Conservation (phyloP, 345 rosid genomes). For the Bruguiera parviflora region DNA sequence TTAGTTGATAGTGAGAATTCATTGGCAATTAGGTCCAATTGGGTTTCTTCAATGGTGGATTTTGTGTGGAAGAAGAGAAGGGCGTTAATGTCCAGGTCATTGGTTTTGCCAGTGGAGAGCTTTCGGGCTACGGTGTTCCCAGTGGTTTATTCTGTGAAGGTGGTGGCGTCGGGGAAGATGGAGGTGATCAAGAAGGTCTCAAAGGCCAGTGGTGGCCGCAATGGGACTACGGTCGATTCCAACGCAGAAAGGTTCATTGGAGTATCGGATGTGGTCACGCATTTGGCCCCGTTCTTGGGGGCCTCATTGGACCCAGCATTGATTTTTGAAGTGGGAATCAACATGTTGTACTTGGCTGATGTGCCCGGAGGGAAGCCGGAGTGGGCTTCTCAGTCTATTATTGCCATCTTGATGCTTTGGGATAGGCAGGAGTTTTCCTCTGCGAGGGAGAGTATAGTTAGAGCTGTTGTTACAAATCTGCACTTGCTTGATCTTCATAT, state of each 20-base stretch:
- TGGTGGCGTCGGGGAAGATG: conserved; percentile 80
- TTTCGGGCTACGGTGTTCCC: conserved; percentile 86
- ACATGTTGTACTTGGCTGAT: conserved; percentile 92
- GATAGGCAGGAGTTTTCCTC: conserved; percentile 98
- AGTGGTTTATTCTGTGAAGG: conserved; percentile 76
- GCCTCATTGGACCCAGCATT: conserved; percentile 92
- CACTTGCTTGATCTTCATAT: conserved; percentile 94
- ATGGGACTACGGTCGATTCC: conserved; percentile 50
- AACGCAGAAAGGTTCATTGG: conserved; percentile 86
- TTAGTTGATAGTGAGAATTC: conserved; percentile 93
- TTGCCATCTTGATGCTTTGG: conserved; percentile 94
- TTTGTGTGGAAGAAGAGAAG: conserved; percentile 75
- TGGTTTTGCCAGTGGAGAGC: conserved; percentile 82
- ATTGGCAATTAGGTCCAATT: conserved; percentile 78
- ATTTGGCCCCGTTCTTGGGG: conserved; percentile 84
- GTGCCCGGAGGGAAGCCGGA: conserved; percentile 98
- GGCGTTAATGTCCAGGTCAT: conserved; percentile 78
- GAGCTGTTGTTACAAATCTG: conserved; percentile 90
- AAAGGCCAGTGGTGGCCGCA: conserved; percentile 41
- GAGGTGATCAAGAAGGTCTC: conserved; percentile 73
- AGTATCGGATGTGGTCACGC: conserved; percentile 80
- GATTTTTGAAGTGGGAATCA: conserved; percentile 94
- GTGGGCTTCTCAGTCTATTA: conserved; percentile 95
- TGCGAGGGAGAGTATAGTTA: conserved; percentile 95
- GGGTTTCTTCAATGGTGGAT: conserved; percentile 88